Conservation (phyloP, 345 rosid genomes). For the Xanthoceras sorbifolium region DNA sequence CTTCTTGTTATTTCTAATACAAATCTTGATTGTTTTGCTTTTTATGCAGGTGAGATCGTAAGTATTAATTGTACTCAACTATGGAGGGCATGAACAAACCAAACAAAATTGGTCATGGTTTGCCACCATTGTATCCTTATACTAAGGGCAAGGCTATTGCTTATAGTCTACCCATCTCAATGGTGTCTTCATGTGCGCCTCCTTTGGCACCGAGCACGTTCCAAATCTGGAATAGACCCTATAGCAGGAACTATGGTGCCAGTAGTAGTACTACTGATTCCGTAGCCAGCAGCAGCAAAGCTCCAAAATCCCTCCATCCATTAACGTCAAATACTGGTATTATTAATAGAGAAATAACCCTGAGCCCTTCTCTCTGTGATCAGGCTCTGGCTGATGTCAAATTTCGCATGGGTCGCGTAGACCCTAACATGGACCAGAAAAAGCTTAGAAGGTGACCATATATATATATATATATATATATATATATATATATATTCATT, state of each 20-base stretch:
- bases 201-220: slow-evolving; percentile 9
- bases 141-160: neutral
- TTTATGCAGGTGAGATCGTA: slow-evolving; percentile 5
- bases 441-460: slow-evolving; percentile 34
- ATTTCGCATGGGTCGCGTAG: neutral
- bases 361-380: neutral
- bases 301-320: neutral
- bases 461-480: neutral
- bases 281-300: neutral
- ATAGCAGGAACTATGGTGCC: slow-evolving; percentile 2
- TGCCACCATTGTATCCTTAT: neutral
- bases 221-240: slow-evolving; percentile 22
- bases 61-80: neutral
- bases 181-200: neutral
- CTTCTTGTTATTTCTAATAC: neutral
- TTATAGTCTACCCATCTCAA: neutral
- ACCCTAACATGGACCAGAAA: slow-evolving; percentile 31
- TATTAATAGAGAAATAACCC: neutral
- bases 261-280: neutral
- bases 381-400: neutral
- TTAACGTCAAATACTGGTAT: neutral
- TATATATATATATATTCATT: neutral
- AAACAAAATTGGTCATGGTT: neutral
- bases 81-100: neutral
- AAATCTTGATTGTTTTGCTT: neutral